Percentiles rank a stretch among this genome's conserved stretches.
Evolutionary conservation across 2,329 filamentous ascomycete genomes (phyloP).

Genomic region (Penicillium sp.): DNA sequence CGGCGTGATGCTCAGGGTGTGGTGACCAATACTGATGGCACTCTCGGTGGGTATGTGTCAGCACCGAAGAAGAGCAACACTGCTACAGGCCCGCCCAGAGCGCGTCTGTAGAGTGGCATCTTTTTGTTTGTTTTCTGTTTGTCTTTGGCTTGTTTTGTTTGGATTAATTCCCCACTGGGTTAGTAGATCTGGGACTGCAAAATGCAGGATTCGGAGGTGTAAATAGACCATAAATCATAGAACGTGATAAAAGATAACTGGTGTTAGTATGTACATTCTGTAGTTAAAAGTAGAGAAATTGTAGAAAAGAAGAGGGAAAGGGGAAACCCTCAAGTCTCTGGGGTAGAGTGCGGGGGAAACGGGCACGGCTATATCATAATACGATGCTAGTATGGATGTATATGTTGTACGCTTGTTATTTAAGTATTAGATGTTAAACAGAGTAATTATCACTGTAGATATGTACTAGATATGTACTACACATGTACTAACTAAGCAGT

Average conservation of each 20-base stretch:
- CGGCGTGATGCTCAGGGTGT: slow-evolving; percentile 52
- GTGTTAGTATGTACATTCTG: background rate
- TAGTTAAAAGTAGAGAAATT: background rate
- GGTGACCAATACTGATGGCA: slow-evolving; percentile 57
- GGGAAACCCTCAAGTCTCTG: slow-evolving; percentile 12
- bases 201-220: slow-evolving; percentile 10
- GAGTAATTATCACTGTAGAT: background rate
- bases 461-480: background rate
- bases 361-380: background rate
- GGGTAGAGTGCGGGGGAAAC: slow-evolving; percentile 18
- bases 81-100: slow-evolving; percentile 29
- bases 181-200: slow-evolving; percentile 11
- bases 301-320: background rate
- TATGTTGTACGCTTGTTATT: background rate
- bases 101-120: slow-evolving; percentile 25
- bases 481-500: background rate
- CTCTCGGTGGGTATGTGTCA: slow-evolving; percentile 54
- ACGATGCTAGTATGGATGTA: background rate
- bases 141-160: slow-evolving; percentile 7
- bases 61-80: slow-evolving; percentile 56
- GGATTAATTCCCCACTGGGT: slow-evolving; percentile 20
- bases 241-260: slow-evolving; percentile 12
- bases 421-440: background rate
- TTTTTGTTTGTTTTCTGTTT: slow-evolving; percentile 2
- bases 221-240: slow-evolving; percentile 25